phyloP scores from a whole-genome alignment of 208 protist species.

The Leishmania amazonensis region DNA sequence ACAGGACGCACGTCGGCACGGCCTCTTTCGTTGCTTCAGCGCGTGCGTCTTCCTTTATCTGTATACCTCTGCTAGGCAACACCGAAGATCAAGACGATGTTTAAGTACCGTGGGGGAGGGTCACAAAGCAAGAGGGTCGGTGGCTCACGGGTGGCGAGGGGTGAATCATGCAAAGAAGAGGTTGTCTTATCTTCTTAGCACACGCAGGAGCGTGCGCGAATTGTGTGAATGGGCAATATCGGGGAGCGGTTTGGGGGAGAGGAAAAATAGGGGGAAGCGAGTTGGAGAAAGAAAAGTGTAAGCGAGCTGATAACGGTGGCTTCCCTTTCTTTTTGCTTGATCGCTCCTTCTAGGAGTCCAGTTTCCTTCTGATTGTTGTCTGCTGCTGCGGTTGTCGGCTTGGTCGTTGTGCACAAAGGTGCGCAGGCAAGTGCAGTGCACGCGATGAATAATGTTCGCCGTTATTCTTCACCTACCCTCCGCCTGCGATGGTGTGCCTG shows the following conservation, averaged over 20 bases:
- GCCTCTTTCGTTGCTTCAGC: background rate
- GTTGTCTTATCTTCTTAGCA: background rate
- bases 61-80: background rate
- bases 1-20: background rate
- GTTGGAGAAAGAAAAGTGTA: background rate
- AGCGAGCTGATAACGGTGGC: background rate
- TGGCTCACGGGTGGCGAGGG: background rate
- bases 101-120: background rate
- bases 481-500: background rate
- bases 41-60: background rate
- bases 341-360: background rate
- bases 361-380: background rate
- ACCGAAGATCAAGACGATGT: background rate
- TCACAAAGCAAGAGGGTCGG: background rate
- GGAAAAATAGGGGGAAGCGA: background rate
- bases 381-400: no score
- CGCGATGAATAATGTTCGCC: background rate
- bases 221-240: background rate
- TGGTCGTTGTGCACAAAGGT: background rate
- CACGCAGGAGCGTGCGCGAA: background rate
- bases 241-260: background rate
- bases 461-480: background rate
- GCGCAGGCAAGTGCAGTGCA: background rate
- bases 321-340: background rate
- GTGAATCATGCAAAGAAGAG: background rate